Base-by-base conservation (phyloP, 306 rosid species). In the Lathyrus sativus region DNA sequence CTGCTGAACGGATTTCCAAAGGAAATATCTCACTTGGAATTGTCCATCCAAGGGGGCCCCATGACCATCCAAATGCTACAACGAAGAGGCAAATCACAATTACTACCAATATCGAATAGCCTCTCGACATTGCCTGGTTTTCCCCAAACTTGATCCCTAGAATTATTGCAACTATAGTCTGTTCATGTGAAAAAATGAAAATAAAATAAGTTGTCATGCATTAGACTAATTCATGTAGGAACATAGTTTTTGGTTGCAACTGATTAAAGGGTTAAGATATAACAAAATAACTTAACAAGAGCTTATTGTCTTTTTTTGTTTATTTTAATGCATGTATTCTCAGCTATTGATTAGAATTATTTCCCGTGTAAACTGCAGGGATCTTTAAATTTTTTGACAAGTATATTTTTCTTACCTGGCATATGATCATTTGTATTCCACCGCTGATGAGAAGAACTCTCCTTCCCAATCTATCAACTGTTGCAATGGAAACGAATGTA, bases 401-500 rank as follows among this genome's bases (percentile, higher is more conserved):
- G 7, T 41, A 33, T 15, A 10, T 7, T 24, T 76, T 42, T 55
- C 67, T 81, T 81, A 87, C 97, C 92, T 92, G 95, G 67, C 98
- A 92, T 45, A 38, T 56, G 48, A 92, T 81, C 98, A 92, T 92
- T 56, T 76, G 87, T 74, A 88, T 67, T 83, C 98, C 98, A 6
- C 98, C 98, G 63, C 91, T 85, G 19, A 92, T 69, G 44, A 92
- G 96, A 62, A 92, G 79, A 76, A 57, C 68, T 71, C 95, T 83
- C 61, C 96, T 70, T 3, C 98, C 98, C 50, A 88, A 69, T 68
- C 65, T 86, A 72, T 92, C 98, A 2, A 92, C 96, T 9, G 89
- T 71, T 44, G 91, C 91, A 39, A 92, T 92, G 17, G 98, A 92
- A 45, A 92, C 62, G 65, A 92, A 37, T 0, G 98, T 92, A 0